Evolutionary conservation across 768 basidiomycete genomes (phyloP), one percentile per base, ranked within the genome.

Genomic region (Termitomyces sp.): DNA sequence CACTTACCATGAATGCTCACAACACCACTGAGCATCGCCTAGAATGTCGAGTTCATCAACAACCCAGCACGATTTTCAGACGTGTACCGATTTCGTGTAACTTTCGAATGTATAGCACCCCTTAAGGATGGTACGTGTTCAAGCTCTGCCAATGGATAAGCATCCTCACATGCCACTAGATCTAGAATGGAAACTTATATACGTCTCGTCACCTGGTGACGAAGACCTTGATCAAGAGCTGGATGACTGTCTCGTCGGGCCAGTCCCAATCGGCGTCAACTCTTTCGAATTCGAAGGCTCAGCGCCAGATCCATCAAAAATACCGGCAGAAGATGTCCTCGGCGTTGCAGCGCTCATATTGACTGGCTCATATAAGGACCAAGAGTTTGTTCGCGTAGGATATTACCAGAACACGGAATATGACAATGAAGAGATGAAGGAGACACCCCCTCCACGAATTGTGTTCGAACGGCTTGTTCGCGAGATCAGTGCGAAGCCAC

Each of bases 391-490:
- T n/a, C 87, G 96, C 49, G 95, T 99, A 30, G 97, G 97, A 7
- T 98, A 99, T 71, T 99, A 99, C 72, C 97, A 98, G 74, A 95
- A 98, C 69, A 98, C 95, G 28, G 96, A 98, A 72, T 98, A 98
- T 69, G 96, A 97, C 71, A 93, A 91, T 66, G 91, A 94, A 55
- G 93, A 93, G 73, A 87, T 95, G 86, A 89, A 86, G 70, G 82
- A 86, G 68, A 82, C 74, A 14, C 89, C 87, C 16, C 88, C 91
- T 8, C 62, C 71, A 28, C 78, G 81, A 58, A 91, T 93, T 54
- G 73, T 84, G 68, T 90, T 94, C 69, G 89, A 95, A 28, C 77
- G 86, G 48, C 75, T 99, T 32, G 84, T 91, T 61, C 80, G 97
- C 63, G 93, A 95, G 67, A 88, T 98, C 70, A 94, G 87, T 64